Conservation (phyloP, 2,329 filamentous ascomycete genomes). For the Herpotrichia juniperi region DNA sequence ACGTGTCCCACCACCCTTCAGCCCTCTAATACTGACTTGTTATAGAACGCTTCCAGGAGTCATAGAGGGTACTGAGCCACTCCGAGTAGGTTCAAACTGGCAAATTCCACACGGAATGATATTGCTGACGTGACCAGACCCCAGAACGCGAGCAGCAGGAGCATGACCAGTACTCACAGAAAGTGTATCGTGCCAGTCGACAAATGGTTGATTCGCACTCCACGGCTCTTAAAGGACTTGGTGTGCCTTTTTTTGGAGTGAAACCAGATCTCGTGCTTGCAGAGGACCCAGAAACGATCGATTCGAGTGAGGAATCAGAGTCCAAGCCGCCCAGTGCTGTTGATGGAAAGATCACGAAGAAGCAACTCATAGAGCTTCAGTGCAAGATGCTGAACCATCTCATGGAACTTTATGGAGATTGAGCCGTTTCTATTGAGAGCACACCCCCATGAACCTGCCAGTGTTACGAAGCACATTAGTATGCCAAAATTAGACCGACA, state of each 20-base stretch:
- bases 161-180: slow-evolving; percentile 63
- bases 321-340: slow-evolving; percentile 1
- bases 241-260: slow-evolving; percentile 42
- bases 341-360: slow-evolving; percentile 29
- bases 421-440: neutral
- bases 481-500: no score
- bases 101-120: neutral
- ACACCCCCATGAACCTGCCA: no score
- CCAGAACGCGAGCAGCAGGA: slow-evolving; percentile 59
- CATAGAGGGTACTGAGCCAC: slow-evolving; percentile 23
- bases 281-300: slow-evolving; percentile 19
- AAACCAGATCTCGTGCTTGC: slow-evolving; percentile 28
- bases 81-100: slow-evolving; percentile 23
- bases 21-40: neutral
- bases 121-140: slow-evolving; percentile 36
- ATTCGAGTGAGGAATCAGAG: neutral
- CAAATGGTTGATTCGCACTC: slow-evolving; percentile 66
- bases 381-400: slow-evolving; percentile 45
- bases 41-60: slow-evolving; percentile 36
- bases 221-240: slow-evolving; percentile 61
- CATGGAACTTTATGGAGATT: slow-evolving; percentile 23
- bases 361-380: slow-evolving; percentile 37
- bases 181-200: slow-evolving; percentile 65
- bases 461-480: no score
- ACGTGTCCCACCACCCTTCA: slow-evolving; percentile 28